Base-by-base conservation (phyloP, 2,329 filamentous ascomycete genomes). In the Thermoascus crustaceus region DNA sequence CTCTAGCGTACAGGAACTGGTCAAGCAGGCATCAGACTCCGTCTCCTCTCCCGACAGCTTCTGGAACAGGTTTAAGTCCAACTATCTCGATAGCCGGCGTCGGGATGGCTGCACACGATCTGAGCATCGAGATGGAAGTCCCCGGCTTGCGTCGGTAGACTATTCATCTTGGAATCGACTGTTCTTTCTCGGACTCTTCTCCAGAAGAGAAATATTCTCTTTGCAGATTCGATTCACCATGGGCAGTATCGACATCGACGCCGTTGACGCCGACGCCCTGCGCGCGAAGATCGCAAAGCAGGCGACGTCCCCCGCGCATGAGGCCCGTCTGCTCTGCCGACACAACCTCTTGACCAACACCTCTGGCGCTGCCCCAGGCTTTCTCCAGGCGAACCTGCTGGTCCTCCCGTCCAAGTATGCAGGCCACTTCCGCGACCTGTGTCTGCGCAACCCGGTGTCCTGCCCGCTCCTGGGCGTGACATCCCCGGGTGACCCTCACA, bases 371-470 rank as follows among this genome's bases (percentile, higher is more conserved):
- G 72, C 75, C 2, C 70, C 72, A 0, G 64, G 63, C 8, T 67
- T 72, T 46, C 57, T 80, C 9, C 76, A 80, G 61, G 75, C 76
- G 24, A 81, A 81, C 45, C 62, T 81, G 23, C 66, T 81, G 24
- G 63, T 80, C 7, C 62, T 81, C 1, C 76, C 75, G 0, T 69
- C 67, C 1, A 54, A 59, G 20, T 74, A 78, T 51, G 75, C 76
- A 8, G 34, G 58, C 11, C 72, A 79, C 50, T 81, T 80, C 52
- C 66, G 70, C 8, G 52, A 67, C 11, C 69, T 80, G 16, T 80
- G 76, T 52, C 61, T 64, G 1, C 67, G 75, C 32, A 81, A 81
- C 44, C 73, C 76, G 2, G 76, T 80, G 0, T 69, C 76, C 0
- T 80, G 76, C 45, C 76, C 76, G 1, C 58, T 81, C 0, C 60